Base-by-base conservation (phyloP, 2,329 filamentous ascomycete genomes). In the Ceratocystis cubensis region DNA sequence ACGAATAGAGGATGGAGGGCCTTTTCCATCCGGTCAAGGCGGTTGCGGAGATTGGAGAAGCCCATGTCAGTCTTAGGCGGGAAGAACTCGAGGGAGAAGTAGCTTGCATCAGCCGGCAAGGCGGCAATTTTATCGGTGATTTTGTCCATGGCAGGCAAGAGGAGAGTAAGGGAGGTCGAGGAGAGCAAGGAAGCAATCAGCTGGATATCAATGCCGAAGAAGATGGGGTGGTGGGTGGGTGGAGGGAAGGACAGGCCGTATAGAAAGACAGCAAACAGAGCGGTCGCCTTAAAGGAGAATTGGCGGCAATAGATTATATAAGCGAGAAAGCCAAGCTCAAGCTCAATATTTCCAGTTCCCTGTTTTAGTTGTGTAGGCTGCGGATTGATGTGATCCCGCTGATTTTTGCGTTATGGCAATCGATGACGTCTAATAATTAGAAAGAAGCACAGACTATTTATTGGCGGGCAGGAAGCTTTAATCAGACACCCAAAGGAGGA, bases 41-140 rank as follows among this genome's bases (percentile, higher is more conserved):
- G 91, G 70, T 89, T 89, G 74, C 93, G 89, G 66, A 99, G 85
- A 76, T 99, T 99, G 69, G 90, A 88, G 73, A 94, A 95, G 70
- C 94, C 94, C 86, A 96, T 96, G 69, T 88, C 82, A 61, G 94
- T 99, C 80, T 97, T 99, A 70, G 94, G 94, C 71, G 94, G 94
- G 79, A 99, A 99, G 84, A 99, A 99, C 79, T 99, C 94, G 77
- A 97, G 87, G 61, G 94, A 97, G 78, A 96, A 96, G 80, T 94
- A 97, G 75, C 84, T 86, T 70, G 84, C 84, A 76, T 89, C 85
- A 70, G 87, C 83, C 75, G 90, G 89, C 78, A 99, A 79, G 69
- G 91, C 89, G 77, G 89, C 89, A 74, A 97, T 93, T 81, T 96
- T 96, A 81, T 95, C 88, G 69, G 91, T 96, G 74, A 96, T 92